Percentiles rank a stretch among this genome's conserved stretches.
Conservation (phyloP, 1,284 basidiomycete species). For the Ceratobasidium sp. region DNA sequence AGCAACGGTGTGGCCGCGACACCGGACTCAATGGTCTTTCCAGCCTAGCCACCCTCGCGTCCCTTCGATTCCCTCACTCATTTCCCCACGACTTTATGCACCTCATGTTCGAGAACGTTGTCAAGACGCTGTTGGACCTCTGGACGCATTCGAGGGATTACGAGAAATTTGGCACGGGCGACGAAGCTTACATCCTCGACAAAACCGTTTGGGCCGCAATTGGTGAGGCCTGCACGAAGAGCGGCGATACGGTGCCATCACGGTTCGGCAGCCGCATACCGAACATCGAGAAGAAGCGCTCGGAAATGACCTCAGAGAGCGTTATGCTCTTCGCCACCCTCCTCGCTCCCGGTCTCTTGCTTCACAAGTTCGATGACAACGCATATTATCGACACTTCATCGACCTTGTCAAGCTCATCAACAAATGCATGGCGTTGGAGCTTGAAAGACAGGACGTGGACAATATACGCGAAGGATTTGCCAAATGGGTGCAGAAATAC, state of each 20-base stretch:
- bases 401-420: no score
- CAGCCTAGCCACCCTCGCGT: conserved; percentile 17
- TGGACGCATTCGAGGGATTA: conserved; percentile 2
- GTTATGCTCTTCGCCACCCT: no score
- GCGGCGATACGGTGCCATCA: no score
- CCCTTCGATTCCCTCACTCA: conserved; percentile 32
- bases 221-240: no score
- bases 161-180: no score
- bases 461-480: no score
- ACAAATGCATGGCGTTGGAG: no score
- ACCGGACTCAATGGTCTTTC: conserved; percentile 37
- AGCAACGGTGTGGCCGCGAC: neutral
- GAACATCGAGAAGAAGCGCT: no score
- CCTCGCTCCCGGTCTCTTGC: conserved; percentile 53
- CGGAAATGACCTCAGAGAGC: no score
- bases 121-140: conserved; percentile 23
- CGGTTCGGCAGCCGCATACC: no score
- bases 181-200: conserved; percentile 43
- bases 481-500: conserved; percentile 50
- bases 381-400: conserved; percentile 56
- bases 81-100: conserved; percentile 42
- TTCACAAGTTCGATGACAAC: conserved; percentile 45
- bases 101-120: conserved; percentile 39
- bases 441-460: no score
- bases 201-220: no score